Evolutionary conservation across 2,329 filamentous ascomycete genomes (phyloP).

Genomic region (Talaromyces sp.): DNA sequence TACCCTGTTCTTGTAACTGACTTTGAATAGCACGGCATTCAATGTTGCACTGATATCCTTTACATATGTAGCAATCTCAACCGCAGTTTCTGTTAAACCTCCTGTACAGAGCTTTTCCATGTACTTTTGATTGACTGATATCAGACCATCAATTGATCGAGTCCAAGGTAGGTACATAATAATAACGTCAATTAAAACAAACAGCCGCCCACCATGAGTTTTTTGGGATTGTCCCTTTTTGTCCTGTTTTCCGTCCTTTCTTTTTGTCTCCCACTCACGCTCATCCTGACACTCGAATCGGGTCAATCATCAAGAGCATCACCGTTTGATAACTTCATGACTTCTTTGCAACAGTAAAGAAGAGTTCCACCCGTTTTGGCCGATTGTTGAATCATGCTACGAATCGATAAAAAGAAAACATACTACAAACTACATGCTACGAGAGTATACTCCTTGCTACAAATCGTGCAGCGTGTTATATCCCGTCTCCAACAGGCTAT

Average conservation of each 20-base stretch:
- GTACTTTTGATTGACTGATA: background rate
- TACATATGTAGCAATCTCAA: too few relatives aligned
- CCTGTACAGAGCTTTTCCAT: too few relatives aligned
- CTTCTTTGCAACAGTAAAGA: background rate
- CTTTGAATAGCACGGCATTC: background rate
- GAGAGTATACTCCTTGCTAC: background rate
- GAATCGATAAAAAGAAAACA: background rate
- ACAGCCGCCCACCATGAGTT: background rate
- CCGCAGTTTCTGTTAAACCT: too few relatives aligned
- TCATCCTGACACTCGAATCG: background rate
- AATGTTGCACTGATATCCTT: too few relatives aligned
- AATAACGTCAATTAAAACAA: background rate
- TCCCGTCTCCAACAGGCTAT: slow-evolving; percentile 57
- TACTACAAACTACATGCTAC: background rate
- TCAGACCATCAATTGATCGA: background rate
- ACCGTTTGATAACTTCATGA: background rate
- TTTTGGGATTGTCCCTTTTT: background rate
- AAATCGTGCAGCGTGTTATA: slow-evolving; percentile 49
- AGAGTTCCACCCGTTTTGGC: background rate
- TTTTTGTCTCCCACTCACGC: background rate
- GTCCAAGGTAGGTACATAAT: background rate
- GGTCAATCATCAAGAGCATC: background rate
- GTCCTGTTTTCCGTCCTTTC: background rate
- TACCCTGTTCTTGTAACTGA: background rate
- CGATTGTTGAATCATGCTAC: background rate